Base-by-base conservation (phyloP, 2,329 filamentous ascomycete genomes). In the Anisogramma anomala region DNA sequence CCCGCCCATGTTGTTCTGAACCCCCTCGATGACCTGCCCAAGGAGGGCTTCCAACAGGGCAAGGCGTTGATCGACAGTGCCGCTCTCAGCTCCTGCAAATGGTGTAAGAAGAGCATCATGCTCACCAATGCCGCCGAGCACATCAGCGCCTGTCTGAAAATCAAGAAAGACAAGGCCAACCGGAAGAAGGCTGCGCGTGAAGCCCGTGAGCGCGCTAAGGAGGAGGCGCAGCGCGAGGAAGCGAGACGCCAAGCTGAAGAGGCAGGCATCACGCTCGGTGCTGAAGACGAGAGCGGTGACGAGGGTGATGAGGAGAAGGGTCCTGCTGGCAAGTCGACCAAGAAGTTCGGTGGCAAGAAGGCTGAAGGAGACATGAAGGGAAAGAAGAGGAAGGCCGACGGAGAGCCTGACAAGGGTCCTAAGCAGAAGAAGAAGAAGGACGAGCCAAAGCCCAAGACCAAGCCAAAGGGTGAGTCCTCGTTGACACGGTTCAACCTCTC, bases 371-470 rank as follows among this genome's bases (percentile, higher is more conserved):
- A 78, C 37, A 73, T 72, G 45, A 81, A 80, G 53, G 77, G 80
- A 35, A 88, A 87, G 68, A 87, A 87, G 63, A 70, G 82, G 44
- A 87, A 86, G 62, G 79, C 82, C 6, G 81, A 85, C 41, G 72
- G 66, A 6, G 80, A 88, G 51, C 72, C 75, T n/a, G 82, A 86
- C 39, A 91, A 91, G 64, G 82, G 75, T 13, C 82, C 83, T 0
- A 91, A 89, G 61, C 76, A 79, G 50, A 94, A 94, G 68, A 94
- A 94, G 68, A 94, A 94, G 68, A 94, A 94, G 65, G 86, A 94
- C 48, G 86, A 94, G 55, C 80, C 81, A 1, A 93, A 93, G 58
- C 71, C 79, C 15, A 94, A 93, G 62, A 74, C 84, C 0, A 94
- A 94, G 55, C 82, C 84, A 0, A 94, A 93, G 68, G 86, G 75